Base-by-base conservation (phyloP, 306 rosid species). In the Prinsepia uniflora region DNA sequence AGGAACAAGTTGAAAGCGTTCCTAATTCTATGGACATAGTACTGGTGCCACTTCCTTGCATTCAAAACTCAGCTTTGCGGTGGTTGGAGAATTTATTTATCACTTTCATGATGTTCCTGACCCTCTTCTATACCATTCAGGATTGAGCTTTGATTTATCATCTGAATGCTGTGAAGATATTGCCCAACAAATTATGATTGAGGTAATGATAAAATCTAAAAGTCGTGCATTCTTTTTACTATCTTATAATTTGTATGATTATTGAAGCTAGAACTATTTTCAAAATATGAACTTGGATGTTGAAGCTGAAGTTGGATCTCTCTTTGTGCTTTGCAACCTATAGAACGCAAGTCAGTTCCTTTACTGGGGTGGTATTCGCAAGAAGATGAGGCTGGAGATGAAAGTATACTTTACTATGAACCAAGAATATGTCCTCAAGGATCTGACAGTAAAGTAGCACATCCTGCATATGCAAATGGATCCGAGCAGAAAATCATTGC, bases 1-100 rank as follows among this genome's bases (percentile, higher is more conserved):
- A 92, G 76, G 95, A 92, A 81, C 98, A 89, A 77, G 94, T 89
- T 67, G 96, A 87, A 76, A 92, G 83, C 79, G 95, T 89, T 69
- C 98, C 87, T 72, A 87, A 86, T 83, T 89, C 94, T 65, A 89
- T 89, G 63, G 98, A 87, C 88, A 87, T 85, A 73, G 87, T 85
- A 73, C 70, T 92, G 82, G 96, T 89, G 92, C 83, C 96, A 68
- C 92, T 89, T 41, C 98, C 96, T 1, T 87, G 76, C 84, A n/a
- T n/a, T n/a, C n/a, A n/a, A n/a, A 0, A 92, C 14, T 50, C 55
- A 50, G 85, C 96, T 48, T 14, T 81, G 59, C 84, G 83, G 78
- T 91, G 88, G 66, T 84, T 91, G 86, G 97, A 79, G 79, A 75
- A 60, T 59, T 55, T 91, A 44, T 75, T 72, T 24, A 24, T 24